A percentile compares a stretch with the other conserved stretches of the same genome.
phyloP scores from a whole-genome alignment of 176 grass and related monocot species.

The Tuctoria greenei region DNA sequence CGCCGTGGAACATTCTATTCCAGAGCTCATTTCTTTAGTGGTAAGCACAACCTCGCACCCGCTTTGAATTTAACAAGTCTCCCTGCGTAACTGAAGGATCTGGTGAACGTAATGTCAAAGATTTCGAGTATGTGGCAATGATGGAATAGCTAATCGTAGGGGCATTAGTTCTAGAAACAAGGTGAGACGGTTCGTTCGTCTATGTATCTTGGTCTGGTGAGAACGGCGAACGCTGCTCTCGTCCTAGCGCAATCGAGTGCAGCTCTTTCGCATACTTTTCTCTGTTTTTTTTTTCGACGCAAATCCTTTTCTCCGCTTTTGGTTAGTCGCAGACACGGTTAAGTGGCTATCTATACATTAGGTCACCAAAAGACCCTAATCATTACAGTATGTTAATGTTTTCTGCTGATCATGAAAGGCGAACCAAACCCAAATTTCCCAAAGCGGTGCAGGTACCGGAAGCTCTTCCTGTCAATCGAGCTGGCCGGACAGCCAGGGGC shows the following conservation, averaged over 20 bases:
- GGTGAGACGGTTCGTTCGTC: background rate
- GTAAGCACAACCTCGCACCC: slow-evolving; percentile 18
- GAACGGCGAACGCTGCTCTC: background rate
- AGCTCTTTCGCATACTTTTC: background rate
- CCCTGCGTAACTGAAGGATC: slow-evolving; percentile 28
- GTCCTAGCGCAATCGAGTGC: background rate
- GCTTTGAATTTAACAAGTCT: background rate
- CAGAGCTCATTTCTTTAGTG: slow-evolving; percentile 25
- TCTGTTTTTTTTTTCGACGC: no score
- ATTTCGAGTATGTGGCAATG: background rate
- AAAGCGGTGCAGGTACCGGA: background rate
- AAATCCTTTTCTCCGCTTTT: background rate
- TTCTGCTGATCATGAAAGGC: background rate
- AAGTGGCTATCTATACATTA: background rate
- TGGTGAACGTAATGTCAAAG: background rate
- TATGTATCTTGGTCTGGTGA: background rate
- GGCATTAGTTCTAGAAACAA: background rate
- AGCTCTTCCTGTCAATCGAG: slow-evolving; percentile 29
- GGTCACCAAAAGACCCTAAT: background rate
- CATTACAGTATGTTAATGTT: background rate
- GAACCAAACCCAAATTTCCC: background rate
- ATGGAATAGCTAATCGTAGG: slow-evolving; percentile 14
- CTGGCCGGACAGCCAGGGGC: background rate
- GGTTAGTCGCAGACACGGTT: background rate
- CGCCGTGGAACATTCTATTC: slow-evolving; percentile 30